Conservation (phyloP, 2,329 filamentous ascomycete genomes). For the Colletotrichum scovillei region DNA sequence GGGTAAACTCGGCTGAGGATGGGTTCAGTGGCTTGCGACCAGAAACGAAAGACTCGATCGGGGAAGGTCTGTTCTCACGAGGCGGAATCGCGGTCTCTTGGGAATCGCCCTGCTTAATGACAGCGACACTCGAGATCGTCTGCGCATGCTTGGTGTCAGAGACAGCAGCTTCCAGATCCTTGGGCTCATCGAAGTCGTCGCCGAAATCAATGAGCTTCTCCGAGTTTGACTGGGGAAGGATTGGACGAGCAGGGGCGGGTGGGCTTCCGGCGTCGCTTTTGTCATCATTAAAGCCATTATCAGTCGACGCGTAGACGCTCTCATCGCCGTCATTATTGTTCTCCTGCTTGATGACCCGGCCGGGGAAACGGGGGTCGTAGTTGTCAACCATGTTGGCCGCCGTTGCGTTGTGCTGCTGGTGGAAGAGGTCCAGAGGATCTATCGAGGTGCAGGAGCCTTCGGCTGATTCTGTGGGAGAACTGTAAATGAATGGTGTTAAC, state of each 20-base stretch:
- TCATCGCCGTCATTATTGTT: neutral
- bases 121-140: neutral
- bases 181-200: neutral
- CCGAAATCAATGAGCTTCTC: conserved; percentile 24
- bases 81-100: neutral
- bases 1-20: neutral
- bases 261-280: neutral
- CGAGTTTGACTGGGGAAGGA: neutral
- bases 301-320: conserved; percentile 16
- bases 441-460: neutral
- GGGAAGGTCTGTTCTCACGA: no score
- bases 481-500: neutral
- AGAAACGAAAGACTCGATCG: neutral
- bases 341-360: neutral
- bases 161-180: neutral
- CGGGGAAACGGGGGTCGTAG: neutral
- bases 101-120: neutral
- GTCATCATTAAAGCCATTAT: conserved; percentile 23
- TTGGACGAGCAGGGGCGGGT: neutral
- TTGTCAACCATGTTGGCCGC: neutral
- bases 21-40: neutral
- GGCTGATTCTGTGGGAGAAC: neutral
- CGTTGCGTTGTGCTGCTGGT: neutral
- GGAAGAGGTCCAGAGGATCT: no score
- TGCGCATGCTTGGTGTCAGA: no score